Evolutionary conservation across 768 basidiomycete genomes (phyloP), one percentile per base, ranked within the genome.

Genomic region (Mycena latifolia): DNA sequence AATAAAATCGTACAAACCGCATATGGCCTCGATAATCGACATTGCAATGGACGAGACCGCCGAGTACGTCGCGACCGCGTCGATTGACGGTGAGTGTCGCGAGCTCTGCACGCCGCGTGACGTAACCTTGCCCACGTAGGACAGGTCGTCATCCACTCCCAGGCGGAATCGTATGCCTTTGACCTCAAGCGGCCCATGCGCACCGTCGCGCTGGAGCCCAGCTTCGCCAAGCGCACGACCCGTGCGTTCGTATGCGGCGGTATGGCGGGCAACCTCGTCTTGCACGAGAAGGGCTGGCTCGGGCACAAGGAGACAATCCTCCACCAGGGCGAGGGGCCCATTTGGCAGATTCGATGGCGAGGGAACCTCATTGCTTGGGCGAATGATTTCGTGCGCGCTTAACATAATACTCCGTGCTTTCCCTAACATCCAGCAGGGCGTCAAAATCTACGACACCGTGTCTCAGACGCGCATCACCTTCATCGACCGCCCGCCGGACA

Each of bases 261-360:
- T 11, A 85, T 97, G 85, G 92, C 94, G 0, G 97, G 98, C 5
- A 89, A 85, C 24, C 80, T 99, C 28, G 82, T 93, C n/a, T 72
- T 98, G 71, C 88, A 93, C 68, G 97, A 98, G 82, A 98, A 98
- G 75, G 94, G 96, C 8, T 98, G 98, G 96, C 79, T 98, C 1
- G 96, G 97, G 0, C 93, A 98, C 72, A 98, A 94, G 73, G 96
- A 97, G 76, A 93, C 91, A 0, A 77, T 91, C 8, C 76, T 98
- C 22, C 91, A 95, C 73, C 83, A 76, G 6, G 93, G 92, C 5
- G 98, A 99, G 78, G 98, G 97, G 14, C 94, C 98, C 0, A 94
- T 99, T 55, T 98, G 96, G 95, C 89, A 90, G 55, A 88, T 91
- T 12, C 86, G 91, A 62, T 99, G 98, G 98, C 83, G 89, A 72